phyloP scores from a whole-genome alignment of 352 stramenopile genomes.

The Phytophthora tentaculata region DNA sequence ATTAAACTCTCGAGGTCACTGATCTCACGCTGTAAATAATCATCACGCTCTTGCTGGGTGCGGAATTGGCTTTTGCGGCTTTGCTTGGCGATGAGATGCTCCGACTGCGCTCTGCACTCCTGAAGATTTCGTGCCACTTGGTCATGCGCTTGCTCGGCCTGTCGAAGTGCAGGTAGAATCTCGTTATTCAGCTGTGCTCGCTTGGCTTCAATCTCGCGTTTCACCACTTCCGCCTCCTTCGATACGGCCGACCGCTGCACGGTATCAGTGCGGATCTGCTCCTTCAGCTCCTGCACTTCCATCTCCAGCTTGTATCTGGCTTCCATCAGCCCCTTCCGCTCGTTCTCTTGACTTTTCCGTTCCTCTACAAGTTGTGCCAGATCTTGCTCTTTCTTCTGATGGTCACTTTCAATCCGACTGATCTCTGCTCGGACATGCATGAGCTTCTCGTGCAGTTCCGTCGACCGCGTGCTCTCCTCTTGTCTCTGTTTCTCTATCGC shows the following conservation, averaged over 20 bases:
- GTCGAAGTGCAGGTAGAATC: constrained; percentile 59
- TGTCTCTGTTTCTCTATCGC: constrained; percentile 69
- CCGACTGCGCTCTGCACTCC: constrained; percentile 63
- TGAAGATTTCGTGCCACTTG: constrained; percentile 79
- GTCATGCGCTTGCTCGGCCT: constrained; percentile 78
- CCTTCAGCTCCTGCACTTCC: constrained; percentile 79
- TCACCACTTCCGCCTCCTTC: constrained; percentile 62
- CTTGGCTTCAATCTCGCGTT: constrained; percentile 61
- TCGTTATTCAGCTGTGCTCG: constrained; percentile 54
- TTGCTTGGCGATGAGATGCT: constrained; percentile 96
- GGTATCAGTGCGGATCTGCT: constrained; percentile 55
- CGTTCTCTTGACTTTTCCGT: constrained; percentile 59
- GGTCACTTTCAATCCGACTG: constrained; percentile 53
- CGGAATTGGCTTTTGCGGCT: constrained; percentile 95
- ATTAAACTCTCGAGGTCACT: constrained; percentile 69
- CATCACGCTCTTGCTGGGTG: constrained; percentile 93
- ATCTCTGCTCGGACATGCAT: constrained; percentile 61
- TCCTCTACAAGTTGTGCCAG: constrained; percentile 57
- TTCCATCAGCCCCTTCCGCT: constrained; percentile 84
- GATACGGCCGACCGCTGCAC: constrained; percentile 50
- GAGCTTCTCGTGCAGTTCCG: constrained; percentile 77
- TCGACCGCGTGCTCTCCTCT: constrained; percentile 55
- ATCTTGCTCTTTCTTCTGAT: constrained; percentile 57
- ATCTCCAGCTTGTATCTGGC: constrained; percentile 81
- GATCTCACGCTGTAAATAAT: constrained; percentile 77